Percentiles rank a stretch among this genome's conserved stretches.
Conservation (phyloP, 1,284 basidiomycete species). For the Earliella scabrosa region DNA sequence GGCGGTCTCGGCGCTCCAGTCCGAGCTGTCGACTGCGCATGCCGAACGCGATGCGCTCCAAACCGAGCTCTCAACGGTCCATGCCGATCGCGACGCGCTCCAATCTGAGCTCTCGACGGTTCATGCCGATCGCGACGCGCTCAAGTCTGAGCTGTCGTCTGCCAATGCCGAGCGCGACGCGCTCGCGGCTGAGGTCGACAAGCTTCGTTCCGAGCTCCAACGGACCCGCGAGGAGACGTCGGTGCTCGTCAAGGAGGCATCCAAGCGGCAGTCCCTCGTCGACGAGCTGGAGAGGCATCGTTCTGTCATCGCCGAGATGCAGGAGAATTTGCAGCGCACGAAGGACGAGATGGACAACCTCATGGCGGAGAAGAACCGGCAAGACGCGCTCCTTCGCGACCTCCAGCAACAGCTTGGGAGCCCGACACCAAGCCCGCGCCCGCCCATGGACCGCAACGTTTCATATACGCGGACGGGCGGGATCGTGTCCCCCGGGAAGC, state of each 20-base stretch:
- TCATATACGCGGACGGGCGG: slow-evolving; percentile 61
- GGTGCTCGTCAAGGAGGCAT: slow-evolving; percentile 69
- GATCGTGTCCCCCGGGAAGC: slow-evolving; percentile 72
- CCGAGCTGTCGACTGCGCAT: slow-evolving; percentile 49
- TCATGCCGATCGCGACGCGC: too few relatives aligned
- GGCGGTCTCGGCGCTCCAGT: slow-evolving; percentile 50
- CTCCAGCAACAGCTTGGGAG: slow-evolving; percentile 76
- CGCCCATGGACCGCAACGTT: slow-evolving; percentile 55
- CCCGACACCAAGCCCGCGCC: slow-evolving; percentile 47
- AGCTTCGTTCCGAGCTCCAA: slow-evolving; percentile 64
- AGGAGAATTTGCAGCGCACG: slow-evolving; percentile 73
- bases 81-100: slow-evolving; percentile 53
- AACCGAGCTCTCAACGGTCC: too few relatives aligned
- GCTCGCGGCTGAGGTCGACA: slow-evolving; percentile 56
- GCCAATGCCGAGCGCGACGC: slow-evolving; percentile 55
- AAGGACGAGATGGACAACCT: slow-evolving; percentile 83
- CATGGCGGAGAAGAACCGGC: slow-evolving; percentile 70
- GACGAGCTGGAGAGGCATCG: slow-evolving; percentile 80
- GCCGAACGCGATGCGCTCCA: slow-evolving; percentile 58
- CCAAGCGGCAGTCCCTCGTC: slow-evolving; percentile 72
- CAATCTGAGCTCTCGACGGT: slow-evolving; percentile 67
- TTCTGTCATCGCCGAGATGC: slow-evolving; percentile 72
- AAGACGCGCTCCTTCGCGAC: slow-evolving; percentile 71
- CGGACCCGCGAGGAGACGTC: slow-evolving; percentile 60
- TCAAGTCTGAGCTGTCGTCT: slow-evolving; percentile 53